These are phyloP conservation scores for Seminavis robusta DNA, from an alignment of 108 stramenopile species.

Conservation along the genomic window DNA sequence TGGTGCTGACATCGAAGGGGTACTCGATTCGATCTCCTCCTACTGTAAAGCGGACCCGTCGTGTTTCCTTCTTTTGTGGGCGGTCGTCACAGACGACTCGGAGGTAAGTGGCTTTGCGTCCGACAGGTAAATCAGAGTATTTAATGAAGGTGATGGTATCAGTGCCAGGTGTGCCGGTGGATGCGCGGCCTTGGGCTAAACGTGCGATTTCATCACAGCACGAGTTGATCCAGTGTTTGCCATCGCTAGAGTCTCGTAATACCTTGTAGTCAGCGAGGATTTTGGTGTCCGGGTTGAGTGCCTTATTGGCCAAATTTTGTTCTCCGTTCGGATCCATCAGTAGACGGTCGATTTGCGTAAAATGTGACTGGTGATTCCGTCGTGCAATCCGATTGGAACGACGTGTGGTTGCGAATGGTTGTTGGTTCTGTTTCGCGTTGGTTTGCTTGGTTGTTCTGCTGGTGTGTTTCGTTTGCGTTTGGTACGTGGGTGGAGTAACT, in stretches of 20 bases:
- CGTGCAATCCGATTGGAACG: not conserved
- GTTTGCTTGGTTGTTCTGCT: too few species aligned
- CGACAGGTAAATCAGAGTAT: not conserved
- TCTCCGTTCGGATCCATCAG: not conserved
- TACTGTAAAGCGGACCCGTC: constrained; percentile 22
- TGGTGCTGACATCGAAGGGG: constrained; percentile 13
- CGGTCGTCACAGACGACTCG: constrained; percentile 20
- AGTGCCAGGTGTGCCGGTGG: constrained; percentile 12
- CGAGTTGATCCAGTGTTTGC: constrained; percentile 7
- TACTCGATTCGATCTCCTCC: constrained; percentile 30
- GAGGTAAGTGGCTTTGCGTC: constrained; percentile 11
- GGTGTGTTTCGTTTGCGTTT: not conserved
- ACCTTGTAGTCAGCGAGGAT: constrained; percentile 18
- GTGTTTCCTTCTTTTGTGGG: constrained; percentile 28
- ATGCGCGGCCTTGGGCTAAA: constrained; percentile 17
- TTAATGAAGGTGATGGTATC: constrained; percentile 16
- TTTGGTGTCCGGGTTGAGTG: constrained; percentile 19
- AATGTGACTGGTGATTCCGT: not conserved
- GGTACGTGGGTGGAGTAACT: not conserved
- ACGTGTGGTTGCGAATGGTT: not conserved
- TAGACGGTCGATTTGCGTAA: not conserved
- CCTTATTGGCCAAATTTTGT: constrained; percentile 2
- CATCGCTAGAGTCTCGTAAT: constrained; percentile 5
- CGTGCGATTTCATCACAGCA: constrained; percentile 17
- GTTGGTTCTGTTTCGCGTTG: not conserved